Evolutionary conservation across 2,329 filamentous ascomycete species (phyloP).

Genomic region (Escovopsis sp.): DNA sequence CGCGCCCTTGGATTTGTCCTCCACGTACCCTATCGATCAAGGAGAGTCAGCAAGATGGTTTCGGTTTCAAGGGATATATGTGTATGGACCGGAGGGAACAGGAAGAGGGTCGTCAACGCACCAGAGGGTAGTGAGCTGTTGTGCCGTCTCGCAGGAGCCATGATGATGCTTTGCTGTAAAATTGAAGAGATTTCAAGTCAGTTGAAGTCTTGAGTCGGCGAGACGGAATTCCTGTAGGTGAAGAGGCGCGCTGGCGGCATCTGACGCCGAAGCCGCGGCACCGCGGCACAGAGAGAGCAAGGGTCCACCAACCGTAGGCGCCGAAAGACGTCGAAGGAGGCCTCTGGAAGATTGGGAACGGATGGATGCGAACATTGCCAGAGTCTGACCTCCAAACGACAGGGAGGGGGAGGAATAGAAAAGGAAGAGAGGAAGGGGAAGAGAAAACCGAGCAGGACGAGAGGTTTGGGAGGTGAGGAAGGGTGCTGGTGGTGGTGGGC

Average conservation of each 20-base stretch:
- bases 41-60: not conserved
- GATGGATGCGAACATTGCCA: conserved; percentile 21
- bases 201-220: too few relatives aligned
- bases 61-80: not conserved
- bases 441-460: not conserved
- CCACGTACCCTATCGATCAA: conserved; percentile 48
- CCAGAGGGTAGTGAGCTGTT: conserved; percentile 42
- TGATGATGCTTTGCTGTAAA: conserved; percentile 16
- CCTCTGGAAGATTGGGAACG: conserved; percentile 19
- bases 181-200: too few relatives aligned
- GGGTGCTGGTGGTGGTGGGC: not conserved
- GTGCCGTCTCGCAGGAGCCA: conserved; percentile 38
- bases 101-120: conserved; percentile 13
- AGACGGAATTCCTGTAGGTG: too few relatives aligned
- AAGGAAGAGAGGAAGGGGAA: not conserved
- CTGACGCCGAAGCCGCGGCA: too few relatives aligned
- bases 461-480: not conserved
- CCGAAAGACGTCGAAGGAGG: conserved; percentile 16
- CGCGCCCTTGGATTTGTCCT: conserved; percentile 62
- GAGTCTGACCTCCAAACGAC: too few relatives aligned
- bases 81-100: not conserved
- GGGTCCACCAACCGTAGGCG: conserved; percentile 7
- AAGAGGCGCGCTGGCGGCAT: too few relatives aligned
- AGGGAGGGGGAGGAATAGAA: not conserved
- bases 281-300: not conserved